Base-by-base conservation (phyloP, 345 rosid genomes). In the Mercurialis annua region DNA sequence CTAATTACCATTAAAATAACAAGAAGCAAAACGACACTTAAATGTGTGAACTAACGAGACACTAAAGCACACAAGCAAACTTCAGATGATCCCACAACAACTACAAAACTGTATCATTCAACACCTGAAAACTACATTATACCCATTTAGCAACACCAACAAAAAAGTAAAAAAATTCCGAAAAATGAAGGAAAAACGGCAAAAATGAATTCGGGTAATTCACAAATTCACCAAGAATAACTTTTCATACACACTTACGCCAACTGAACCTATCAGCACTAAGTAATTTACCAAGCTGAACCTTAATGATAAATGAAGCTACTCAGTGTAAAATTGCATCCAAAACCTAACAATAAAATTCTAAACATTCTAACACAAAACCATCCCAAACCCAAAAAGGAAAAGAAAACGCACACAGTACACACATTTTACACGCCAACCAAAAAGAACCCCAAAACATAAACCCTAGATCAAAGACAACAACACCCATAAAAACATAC, bases 1-100 rank as follows among this genome's bases (percentile, higher is more conserved):
- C 55, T 16, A 44, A 52, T 74, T 44, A 71, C 55, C 70, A 72
- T 50, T 66, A 21, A 59, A 66, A 58, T 26, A 62, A 50, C 49
- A 62, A 47, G 46, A 48, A 54, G 20, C 30, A 49, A 18, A 59
- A 55, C 21, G 10, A 17, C 24, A n/a, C 29, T 21, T 31, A 42
- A 33, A 62, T 14, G 24, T n/a, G 20, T 20, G 34, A 26, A 34
- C 1, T 15, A 49, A 26, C 20, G 11, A 17, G 26, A 68, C 48
- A 18, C 27, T 17, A 54, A 48, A 60, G 16, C 21, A 15, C 47
- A 49, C 36, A 23, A 47, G 4, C 24, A 20, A 68, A 68, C 34
- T 36, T 23, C 44, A 56, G 40, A 67, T 44, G 3, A 44, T 18
- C 63, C 42, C 36, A 49, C 2, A 10, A 21, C 43, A 42, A 55